Percentiles rank a stretch among this genome's conserved stretches.
These are phyloP conservation scores for Tolypocladium paradoxum DNA, from an alignment of 2,329 filamentous ascomycete genomes.

Conservation along the genomic window DNA sequence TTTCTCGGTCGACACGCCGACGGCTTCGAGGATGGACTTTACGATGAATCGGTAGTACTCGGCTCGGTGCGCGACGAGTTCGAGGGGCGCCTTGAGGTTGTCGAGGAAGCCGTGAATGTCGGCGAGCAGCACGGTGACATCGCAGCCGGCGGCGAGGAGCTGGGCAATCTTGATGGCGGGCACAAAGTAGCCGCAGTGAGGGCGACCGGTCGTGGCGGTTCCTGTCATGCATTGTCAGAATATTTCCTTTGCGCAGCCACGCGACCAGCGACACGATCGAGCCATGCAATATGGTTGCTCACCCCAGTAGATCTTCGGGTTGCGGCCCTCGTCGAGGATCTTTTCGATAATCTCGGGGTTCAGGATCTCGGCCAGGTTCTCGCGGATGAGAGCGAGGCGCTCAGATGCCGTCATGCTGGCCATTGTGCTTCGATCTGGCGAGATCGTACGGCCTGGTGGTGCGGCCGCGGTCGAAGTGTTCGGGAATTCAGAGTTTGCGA, in stretches of 20 bases:
- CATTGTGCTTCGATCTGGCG: constrained; percentile 7
- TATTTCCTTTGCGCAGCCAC: too few relatives aligned
- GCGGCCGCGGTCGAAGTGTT: not conserved
- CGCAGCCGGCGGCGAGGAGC: constrained; percentile 73
- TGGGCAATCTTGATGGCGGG: constrained; percentile 84
- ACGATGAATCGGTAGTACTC: constrained; percentile 77
- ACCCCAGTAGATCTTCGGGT: constrained; percentile 79
- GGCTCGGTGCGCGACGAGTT: constrained; percentile 72
- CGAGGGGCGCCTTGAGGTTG: constrained; percentile 77
- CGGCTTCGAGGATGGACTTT: constrained; percentile 61
- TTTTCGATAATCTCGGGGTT: constrained; percentile 76
- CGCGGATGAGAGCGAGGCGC: constrained; percentile 64
- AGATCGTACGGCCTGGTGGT: not conserved
- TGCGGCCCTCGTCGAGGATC: constrained; percentile 57
- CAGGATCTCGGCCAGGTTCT: constrained; percentile 72
- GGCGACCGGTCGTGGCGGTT: constrained; percentile 75
- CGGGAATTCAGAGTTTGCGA: not conserved
- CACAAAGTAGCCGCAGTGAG: constrained; percentile 84
- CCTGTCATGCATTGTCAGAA: constrained; percentile 26
- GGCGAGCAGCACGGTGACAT: constrained; percentile 68
- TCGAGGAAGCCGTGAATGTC: constrained; percentile 70
- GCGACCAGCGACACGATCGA: not conserved
- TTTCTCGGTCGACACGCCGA: constrained; percentile 68
- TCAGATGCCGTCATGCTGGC: constrained; percentile 33
- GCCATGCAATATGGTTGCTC: constrained; percentile 7